Evolutionary conservation across 2,329 filamentous ascomycete species (phyloP).

Genomic region (Anthostomella pinea): DNA sequence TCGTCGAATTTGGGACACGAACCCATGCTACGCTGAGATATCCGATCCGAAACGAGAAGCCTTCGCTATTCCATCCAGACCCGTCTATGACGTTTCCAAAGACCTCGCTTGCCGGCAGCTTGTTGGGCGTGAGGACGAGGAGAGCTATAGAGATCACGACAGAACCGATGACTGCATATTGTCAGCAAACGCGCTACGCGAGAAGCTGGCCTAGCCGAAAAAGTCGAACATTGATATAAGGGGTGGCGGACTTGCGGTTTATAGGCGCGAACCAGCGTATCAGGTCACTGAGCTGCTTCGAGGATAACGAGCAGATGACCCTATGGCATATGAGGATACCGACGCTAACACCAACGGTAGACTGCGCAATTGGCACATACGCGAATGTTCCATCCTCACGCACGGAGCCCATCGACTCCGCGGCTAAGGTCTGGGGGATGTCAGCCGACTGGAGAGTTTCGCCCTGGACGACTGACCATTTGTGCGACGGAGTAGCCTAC

Average conservation of each 20-base stretch:
- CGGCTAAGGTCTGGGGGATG: constrained; percentile 41
- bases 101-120: constrained; percentile 57
- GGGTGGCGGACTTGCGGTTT: constrained; percentile 56
- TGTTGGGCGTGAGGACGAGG: constrained; percentile 56
- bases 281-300: constrained; percentile 56
- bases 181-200: no score
- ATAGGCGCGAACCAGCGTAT: constrained; percentile 66
- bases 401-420: constrained; percentile 58
- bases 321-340: constrained; percentile 53
- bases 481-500: constrained; percentile 62
- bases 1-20: no score
- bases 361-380: constrained; percentile 56
- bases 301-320: constrained; percentile 61
- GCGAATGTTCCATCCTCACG: constrained; percentile 48
- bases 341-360: constrained; percentile 58
- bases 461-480: constrained; percentile 43
- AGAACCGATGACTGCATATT: constrained; percentile 49
- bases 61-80: constrained; percentile 59
- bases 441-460: background rate
- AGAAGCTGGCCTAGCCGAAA: no score
- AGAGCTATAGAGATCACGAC: constrained; percentile 58
- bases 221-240: no score
- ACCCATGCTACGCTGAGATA: constrained; percentile 54
- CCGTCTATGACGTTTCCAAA: constrained; percentile 60
- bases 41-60: constrained; percentile 59